Percentiles rank a stretch among this genome's conserved stretches.
phyloP scores from a whole-genome alignment of 2,329 filamentous ascomycete species.

The Microthyrium microscopicum region DNA sequence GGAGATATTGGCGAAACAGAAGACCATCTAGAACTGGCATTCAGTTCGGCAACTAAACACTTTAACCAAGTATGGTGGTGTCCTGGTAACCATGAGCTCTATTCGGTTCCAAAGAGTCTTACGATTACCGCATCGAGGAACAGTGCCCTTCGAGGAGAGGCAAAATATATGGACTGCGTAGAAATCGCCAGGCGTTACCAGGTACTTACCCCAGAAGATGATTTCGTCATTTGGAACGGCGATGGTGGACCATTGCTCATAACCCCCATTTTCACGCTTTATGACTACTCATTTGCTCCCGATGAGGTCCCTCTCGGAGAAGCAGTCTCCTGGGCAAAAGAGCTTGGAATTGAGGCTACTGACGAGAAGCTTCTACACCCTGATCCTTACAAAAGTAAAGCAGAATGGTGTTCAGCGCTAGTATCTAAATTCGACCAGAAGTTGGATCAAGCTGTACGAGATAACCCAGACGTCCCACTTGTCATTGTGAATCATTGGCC shows the following conservation, averaged over 20 bases:
- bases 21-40: constrained; percentile 20
- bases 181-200: constrained; percentile 34
- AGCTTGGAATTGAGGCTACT: constrained; percentile 28
- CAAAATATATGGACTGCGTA: constrained; percentile 39
- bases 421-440: constrained; percentile 24
- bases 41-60: constrained; percentile 22
- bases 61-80: constrained; percentile 37
- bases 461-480: constrained; percentile 19
- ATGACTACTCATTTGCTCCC: constrained; percentile 43
- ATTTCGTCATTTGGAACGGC: constrained; percentile 37
- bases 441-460: constrained; percentile 18
- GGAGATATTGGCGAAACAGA: constrained; percentile 24
- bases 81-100: constrained; percentile 44
- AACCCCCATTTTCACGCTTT: constrained; percentile 41
- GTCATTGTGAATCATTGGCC: constrained; percentile 32
- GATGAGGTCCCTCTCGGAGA: constrained; percentile 29
- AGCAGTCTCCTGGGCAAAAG: constrained; percentile 29
- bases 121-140: constrained; percentile 25
- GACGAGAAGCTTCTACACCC: constrained; percentile 29
- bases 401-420: constrained; percentile 28
- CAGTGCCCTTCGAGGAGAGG: constrained; percentile 27
- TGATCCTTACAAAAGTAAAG: constrained; percentile 26
- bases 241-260: constrained; percentile 32
- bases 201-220: constrained; percentile 36
- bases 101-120: too few relatives aligned